Percentiles rank a stretch among this genome's conserved stretches.
Evolutionary conservation across 257 asterid species (phyloP).

Genomic region (Solanum peruvianum): DNA sequence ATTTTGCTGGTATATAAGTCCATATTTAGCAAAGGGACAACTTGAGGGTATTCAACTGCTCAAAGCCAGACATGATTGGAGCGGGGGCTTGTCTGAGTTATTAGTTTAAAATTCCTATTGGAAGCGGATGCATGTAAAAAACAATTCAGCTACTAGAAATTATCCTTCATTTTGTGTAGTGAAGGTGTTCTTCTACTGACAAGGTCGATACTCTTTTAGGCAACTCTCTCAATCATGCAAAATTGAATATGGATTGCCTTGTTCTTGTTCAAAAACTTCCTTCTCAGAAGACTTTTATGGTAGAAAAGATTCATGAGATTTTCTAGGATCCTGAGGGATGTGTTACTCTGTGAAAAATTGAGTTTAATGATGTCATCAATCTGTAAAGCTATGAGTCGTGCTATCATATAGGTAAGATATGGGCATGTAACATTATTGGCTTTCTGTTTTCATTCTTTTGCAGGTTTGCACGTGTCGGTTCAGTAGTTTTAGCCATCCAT

Average conservation of each 20-base stretch:
- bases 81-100: background rate
- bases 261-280: background rate
- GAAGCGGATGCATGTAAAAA: background rate
- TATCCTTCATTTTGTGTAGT: background rate
- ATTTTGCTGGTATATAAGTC: background rate
- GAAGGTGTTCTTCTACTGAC: background rate
- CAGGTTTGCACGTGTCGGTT: constrained; percentile 87
- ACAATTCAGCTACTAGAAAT: background rate
- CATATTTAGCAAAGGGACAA: background rate
- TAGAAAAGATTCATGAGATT: background rate
- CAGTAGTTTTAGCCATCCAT: constrained; percentile 80
- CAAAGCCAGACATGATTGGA: background rate
- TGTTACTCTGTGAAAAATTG: background rate
- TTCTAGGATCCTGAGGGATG: background rate
- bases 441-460: background rate
- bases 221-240: background rate
- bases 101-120: background rate
- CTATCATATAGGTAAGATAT: background rate
- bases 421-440: background rate
- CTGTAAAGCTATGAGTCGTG: background rate
- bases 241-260: background rate
- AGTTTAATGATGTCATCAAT: background rate
- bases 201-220: background rate
- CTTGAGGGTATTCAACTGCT: background rate
- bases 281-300: background rate